Percentiles rank a stretch among this genome's conserved stretches.
Evolutionary conservation across 1,139 yeast species (phyloP).

Genomic region (Hyphopichia fennica): DNA sequence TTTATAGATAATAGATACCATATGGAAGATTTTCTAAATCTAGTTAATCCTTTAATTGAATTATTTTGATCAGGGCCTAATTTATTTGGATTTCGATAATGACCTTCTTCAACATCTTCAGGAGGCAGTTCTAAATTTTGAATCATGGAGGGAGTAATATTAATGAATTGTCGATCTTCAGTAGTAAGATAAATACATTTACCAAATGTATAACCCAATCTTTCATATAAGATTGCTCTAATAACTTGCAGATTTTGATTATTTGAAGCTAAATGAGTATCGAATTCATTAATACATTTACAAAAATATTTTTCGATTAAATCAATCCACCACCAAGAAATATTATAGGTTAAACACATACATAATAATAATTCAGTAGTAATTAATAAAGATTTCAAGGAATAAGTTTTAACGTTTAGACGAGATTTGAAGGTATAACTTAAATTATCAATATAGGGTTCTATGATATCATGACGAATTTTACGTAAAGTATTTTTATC

Average conservation of each 20-base stretch:
- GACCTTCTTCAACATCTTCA: conserved; percentile 26
- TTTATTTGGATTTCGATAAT: conserved; percentile 39
- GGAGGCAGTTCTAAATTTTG: conserved; percentile 7
- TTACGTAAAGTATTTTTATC: conserved; percentile 58
- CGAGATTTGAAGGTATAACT: conserved; percentile 54
- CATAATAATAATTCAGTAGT: conserved; percentile 57
- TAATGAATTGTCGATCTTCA: conserved; percentile 6
- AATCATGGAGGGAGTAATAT: neutral
- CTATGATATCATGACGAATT: conserved; percentile 60
- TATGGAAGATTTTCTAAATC: conserved; percentile 72
- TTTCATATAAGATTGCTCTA: conserved; percentile 41
- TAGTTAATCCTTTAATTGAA: conserved; percentile 50
- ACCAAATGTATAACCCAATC: conserved; percentile 42
- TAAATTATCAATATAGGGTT: conserved; percentile 67
- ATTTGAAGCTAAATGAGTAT: conserved; percentile 34
- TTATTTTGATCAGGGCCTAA: conserved; percentile 32
- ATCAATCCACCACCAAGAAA: conserved; percentile 52
- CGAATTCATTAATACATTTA: conserved; percentile 40
- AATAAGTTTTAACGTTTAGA: conserved; percentile 60
- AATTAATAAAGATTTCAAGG: conserved; percentile 46
- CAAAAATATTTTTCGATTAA: conserved; percentile 46
- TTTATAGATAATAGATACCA: conserved; percentile 79
- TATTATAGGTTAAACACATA: conserved; percentile 34
- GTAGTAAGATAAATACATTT: conserved; percentile 23
- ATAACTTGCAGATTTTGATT: conserved; percentile 38